A percentile compares a stretch with the other conserved stretches of the same genome.
Evolutionary conservation across 2,329 filamentous ascomycete genomes (phyloP).

Genomic region (Apiospora malaysiana): DNA sequence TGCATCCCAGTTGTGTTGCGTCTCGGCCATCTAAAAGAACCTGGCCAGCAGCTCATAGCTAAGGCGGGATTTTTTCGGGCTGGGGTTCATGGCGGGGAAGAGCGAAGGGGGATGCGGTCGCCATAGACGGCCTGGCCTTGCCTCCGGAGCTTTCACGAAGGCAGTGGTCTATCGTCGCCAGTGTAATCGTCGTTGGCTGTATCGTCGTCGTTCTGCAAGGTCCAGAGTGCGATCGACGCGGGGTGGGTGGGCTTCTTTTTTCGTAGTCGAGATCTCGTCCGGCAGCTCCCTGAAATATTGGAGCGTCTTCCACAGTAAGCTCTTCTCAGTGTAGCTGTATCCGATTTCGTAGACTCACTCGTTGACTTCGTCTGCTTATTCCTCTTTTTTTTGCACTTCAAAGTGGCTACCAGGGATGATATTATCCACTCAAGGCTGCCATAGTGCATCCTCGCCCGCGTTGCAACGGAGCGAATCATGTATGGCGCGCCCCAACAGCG

Average conservation of each 20-base stretch:
- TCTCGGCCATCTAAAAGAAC: too few species aligned
- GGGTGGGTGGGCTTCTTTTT: neutral
- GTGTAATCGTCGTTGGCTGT: slow-evolving; percentile 1
- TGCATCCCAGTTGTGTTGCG: too few species aligned
- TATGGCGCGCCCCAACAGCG: too few species aligned
- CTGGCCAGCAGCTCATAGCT: too few species aligned
- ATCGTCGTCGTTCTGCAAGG: neutral
- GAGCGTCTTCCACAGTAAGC: too few species aligned
- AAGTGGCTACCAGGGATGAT: slow-evolving; percentile 3
- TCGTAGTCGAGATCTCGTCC: slow-evolving; percentile 1
- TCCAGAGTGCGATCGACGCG: slow-evolving; percentile 4
- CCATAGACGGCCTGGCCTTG: neutral
- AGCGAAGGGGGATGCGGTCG: neutral
- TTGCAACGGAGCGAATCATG: too few species aligned
- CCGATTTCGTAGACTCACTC: slow-evolving; percentile 1
- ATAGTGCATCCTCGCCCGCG: too few species aligned
- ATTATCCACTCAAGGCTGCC: neutral
- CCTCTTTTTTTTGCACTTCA: too few species aligned
- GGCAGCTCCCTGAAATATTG: too few species aligned
- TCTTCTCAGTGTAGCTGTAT: neutral
- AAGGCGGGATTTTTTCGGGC: too few species aligned
- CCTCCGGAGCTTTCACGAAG: slow-evolving; percentile 1
- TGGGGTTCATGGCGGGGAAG: too few species aligned
- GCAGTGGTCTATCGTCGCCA: neutral
- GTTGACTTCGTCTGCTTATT: neutral